Base-by-base conservation (phyloP, 2,329 filamentous ascomycete species). In the Zymoseptoria passerinii region DNA sequence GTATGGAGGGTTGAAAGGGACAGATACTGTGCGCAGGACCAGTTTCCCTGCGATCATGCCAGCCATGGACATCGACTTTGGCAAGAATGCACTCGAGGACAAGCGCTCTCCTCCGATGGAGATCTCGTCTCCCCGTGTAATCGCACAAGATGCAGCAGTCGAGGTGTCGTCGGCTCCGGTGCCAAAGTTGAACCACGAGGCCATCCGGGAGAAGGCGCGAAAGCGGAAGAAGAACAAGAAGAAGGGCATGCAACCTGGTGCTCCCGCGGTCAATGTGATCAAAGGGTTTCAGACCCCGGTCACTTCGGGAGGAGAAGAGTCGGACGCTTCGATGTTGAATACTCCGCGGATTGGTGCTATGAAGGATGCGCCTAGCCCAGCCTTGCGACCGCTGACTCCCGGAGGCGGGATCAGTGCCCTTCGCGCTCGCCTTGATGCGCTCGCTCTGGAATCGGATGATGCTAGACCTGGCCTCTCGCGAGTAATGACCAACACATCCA, bases 361-460 rank as follows among this genome's bases (percentile, higher is more conserved):
- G 50, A 52, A 28, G 16, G 35, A 44, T 44, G 78, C 88, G 7
- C 77, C 74, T 62, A 71, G 70, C 55, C 70, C 70, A 10, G 73
- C 75, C 23, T 71, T 80, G 40, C 75, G 80, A 60, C 78, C 82
- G 6, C 72, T 76, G 0, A 80, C 78, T 23, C 72, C 77, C 1
- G 59, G 72, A 50, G 86, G 87, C 60, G 91, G 90, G 52, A 91
- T 96, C 67, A 89, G 89, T 68, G 88, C 87, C 67, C 77, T 96
- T 68, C 90, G 90, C 71, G 80, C 87, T 71, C 87, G 94, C 69
- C 80, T 96, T 58, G 91, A 96, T 61, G 84, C 86, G 2, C 77
- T 96, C 56, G 89, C 82, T 68, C 78, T 95, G 13, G 82, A 84
- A 61, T 73, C 71, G 48, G 75, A 84, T 82, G 35, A 81, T 19